Evolutionary conservation across 805 yeast species (phyloP), one percentile per base, ranked within the genome.

Genomic region (Nakazawaea ishiwadae): DNA sequence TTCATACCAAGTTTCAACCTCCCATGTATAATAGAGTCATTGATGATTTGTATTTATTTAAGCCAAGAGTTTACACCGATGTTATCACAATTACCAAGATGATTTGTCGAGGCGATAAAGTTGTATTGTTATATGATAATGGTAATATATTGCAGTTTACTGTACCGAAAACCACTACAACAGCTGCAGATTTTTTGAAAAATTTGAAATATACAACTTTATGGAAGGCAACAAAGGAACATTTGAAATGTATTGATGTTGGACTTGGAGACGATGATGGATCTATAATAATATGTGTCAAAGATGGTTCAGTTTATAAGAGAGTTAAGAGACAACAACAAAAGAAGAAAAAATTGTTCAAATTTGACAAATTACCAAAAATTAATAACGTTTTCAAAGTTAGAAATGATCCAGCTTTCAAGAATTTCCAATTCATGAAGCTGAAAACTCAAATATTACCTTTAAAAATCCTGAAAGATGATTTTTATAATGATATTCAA

Each of bases 201-300:
- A 60, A 52, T 28, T 55, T 77, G 11, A 78, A 71, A 34, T 78
- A 74, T 49, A 48, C 56, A 1, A 56, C 62, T 1, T 61, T 74
- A n/a, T 85, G 93, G 91, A 69, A 62, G 24, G 85, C 90, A 1
- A 68, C 75, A 42, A 75, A 75, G 37, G 56, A 60, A 9, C 80
- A 76, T 49, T 62, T 77, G 69, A 67, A 64, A 42, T 87, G 77
- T 36, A 65, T 63, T 4, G 95, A 87, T 59, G 72, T 84, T 24
- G 91, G 81, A 51, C 69, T 81, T 33, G 74, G 84, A 2, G 65
- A n/a, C n/a, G n/a, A 61, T 14, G 84, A 81, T 51, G 95, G 95
- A 0, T 77, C 85, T 0, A 57, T 86, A 2, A 64, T 89, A 1
- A 55, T 90, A 1, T 75, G 84, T 47, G 82, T 93, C 0, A 58